phyloP scores from a whole-genome alignment of 2,329 filamentous ascomycete species.

The Fusarium sp. region DNA sequence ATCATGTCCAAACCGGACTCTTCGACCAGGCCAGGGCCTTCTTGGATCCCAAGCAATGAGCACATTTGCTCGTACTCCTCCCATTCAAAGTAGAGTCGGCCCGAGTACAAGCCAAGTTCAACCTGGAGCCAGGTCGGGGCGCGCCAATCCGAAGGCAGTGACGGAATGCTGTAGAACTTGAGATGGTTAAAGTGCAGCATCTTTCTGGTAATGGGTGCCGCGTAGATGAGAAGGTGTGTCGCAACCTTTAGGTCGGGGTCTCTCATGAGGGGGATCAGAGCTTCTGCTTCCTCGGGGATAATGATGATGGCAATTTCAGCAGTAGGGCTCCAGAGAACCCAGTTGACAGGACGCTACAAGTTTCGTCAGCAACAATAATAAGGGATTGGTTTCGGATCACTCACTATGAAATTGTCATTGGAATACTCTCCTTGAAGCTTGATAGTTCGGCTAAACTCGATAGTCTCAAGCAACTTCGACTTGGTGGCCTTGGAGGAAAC shows the following conservation, averaged over 20 bases:
- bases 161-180: constrained; percentile 64
- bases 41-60: constrained; percentile 47
- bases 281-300: constrained; percentile 72
- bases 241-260: constrained; percentile 5
- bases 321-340: constrained; percentile 67
- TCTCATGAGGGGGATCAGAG: constrained; percentile 59
- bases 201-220: constrained; percentile 58
- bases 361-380: constrained; percentile 10
- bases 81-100: constrained; percentile 70
- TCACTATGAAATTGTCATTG: constrained; percentile 41
- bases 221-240: constrained; percentile 63
- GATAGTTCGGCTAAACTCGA: constrained; percentile 40
- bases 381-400: neutral
- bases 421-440: constrained; percentile 35
- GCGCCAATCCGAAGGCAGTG: constrained; percentile 56
- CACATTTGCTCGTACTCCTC: constrained; percentile 56
- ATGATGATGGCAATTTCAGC: constrained; percentile 65
- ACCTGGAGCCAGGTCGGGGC: constrained; percentile 65
- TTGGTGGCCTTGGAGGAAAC: constrained; percentile 32
- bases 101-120: constrained; percentile 71
- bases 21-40: neutral
- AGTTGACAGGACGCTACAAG: constrained; percentile 63
- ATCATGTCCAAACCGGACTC: neutral
- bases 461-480: constrained; percentile 48
- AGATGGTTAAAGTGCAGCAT: constrained; percentile 72